phyloP scores from a whole-genome alignment of 2,329 filamentous ascomycete genomes.

The Aspergillus sp. region DNA sequence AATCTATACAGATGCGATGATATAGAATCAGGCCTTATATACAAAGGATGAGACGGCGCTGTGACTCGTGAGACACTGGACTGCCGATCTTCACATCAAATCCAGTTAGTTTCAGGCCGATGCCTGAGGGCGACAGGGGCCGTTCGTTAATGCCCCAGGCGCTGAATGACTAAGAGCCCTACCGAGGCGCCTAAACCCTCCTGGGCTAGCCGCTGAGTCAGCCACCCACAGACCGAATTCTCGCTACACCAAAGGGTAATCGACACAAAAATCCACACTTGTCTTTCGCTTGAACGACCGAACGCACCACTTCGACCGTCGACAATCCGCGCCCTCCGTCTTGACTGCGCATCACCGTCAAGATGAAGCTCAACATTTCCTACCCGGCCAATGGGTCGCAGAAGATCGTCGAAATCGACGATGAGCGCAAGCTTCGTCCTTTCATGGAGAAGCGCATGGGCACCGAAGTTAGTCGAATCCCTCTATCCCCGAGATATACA shows the following conservation, averaged over 20 bases:
- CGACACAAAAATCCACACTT: conserved; percentile 36
- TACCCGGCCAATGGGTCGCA: conserved; percentile 99
- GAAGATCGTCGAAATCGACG: conserved; percentile 98
- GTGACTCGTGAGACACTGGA: too few relatives aligned
- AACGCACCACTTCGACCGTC: conserved; percentile 37
- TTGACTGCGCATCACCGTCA: conserved; percentile 52
- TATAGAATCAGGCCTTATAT: neutral
- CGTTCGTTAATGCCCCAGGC: neutral
- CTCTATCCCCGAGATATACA: conserved; percentile 19
- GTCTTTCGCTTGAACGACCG: conserved; percentile 27
- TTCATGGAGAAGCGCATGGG: conserved; percentile 97
- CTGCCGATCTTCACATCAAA: neutral
- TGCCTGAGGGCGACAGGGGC: neutral
- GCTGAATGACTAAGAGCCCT: conserved; percentile 26
- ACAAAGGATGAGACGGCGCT: too few relatives aligned
- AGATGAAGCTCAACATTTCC: conserved; percentile 77
- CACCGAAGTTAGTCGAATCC: conserved; percentile 47
- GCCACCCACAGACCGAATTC: conserved; percentile 37
- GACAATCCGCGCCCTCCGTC: conserved; percentile 47
- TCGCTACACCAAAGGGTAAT: conserved; percentile 45
- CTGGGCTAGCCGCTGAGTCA: conserved; percentile 37
- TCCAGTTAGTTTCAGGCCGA: neutral
- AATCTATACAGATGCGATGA: neutral
- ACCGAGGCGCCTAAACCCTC: conserved; percentile 21
- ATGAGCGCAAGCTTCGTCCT: conserved; percentile 98